Percentiles rank a stretch among this genome's conserved stretches.
These are phyloP conservation scores for Claviceps maximensis DNA, from an alignment of 2,329 filamentous ascomycete species.

Conservation along the genomic window DNA sequence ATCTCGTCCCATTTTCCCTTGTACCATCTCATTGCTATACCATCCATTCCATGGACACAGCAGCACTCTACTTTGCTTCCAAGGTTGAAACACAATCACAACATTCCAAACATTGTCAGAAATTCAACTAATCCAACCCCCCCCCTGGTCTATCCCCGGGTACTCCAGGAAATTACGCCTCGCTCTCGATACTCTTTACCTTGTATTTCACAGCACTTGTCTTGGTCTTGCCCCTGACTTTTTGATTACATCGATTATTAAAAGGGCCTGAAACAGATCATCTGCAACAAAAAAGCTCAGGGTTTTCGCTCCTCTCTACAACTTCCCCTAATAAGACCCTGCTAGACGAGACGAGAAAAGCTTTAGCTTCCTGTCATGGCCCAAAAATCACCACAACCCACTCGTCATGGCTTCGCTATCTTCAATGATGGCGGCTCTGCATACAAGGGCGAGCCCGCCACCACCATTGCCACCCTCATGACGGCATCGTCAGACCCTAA, in stretches of 20 bases:
- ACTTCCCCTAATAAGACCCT: background rate
- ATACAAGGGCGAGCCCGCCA: background rate
- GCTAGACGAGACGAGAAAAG: background rate
- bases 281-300: background rate
- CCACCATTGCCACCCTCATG: no score
- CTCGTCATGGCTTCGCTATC: conserved; percentile 2
- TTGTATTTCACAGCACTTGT: background rate
- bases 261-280: background rate
- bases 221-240: background rate
- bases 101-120: background rate
- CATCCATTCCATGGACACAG: background rate
- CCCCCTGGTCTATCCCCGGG: background rate
- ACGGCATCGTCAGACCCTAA: background rate
- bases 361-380: background rate
- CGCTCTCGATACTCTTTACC: background rate
- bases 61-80: background rate
- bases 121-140: background rate
- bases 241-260: background rate
- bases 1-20: background rate
- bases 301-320: background rate
- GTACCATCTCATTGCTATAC: background rate
- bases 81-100: background rate
- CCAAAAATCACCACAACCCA: background rate
- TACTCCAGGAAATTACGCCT: conserved; percentile 5
- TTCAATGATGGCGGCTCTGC: conserved; percentile 1